Percentiles rank a stretch among this genome's conserved stretches.
Evolutionary conservation across 2,329 filamentous ascomycete genomes (phyloP).

Genomic region (Berkeleyomyces rouxiae): DNA sequence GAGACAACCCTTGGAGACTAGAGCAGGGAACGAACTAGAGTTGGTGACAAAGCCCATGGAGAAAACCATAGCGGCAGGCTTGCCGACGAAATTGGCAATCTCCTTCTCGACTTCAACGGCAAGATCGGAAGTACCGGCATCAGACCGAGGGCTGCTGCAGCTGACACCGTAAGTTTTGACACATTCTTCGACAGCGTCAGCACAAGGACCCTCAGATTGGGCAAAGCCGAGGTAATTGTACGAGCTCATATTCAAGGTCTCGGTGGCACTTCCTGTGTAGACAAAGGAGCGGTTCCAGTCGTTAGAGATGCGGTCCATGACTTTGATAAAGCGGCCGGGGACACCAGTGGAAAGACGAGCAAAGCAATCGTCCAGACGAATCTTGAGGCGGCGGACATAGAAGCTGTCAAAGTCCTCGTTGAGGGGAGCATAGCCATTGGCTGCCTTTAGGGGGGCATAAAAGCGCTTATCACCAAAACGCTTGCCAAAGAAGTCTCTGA

Average conservation of each 20-base stretch:
- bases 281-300: conserved; percentile 86
- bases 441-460: conserved; percentile 66
- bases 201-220: conserved; percentile 91
- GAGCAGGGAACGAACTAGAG: conserved; percentile 75
- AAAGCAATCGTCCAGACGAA: conserved; percentile 94
- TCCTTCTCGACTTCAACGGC: conserved; percentile 78
- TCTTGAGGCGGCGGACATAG: conserved; percentile 82
- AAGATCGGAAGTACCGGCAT: conserved; percentile 75
- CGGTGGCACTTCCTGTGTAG: conserved; percentile 75
- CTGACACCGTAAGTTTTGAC: conserved; percentile 76
- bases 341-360: conserved; percentile 83
- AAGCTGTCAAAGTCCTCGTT: conserved; percentile 99
- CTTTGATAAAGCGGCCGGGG: conserved; percentile 80
- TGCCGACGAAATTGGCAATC: conserved; percentile 82
- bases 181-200: conserved; percentile 75
- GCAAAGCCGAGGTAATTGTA: conserved; percentile 99
- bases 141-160: conserved; percentile 63
- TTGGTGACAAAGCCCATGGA: conserved; percentile 99
- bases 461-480: conserved; percentile 68
- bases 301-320: conserved; percentile 77
- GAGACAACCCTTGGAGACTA: conserved; percentile 82
- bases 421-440: conserved; percentile 82
- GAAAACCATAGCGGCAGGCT: conserved; percentile 89
- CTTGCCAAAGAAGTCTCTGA: conserved; percentile 96
- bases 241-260: conserved; percentile 96